Base-by-base conservation (phyloP, 179 eudicot species). In the Vitellaria paradoxa region DNA sequence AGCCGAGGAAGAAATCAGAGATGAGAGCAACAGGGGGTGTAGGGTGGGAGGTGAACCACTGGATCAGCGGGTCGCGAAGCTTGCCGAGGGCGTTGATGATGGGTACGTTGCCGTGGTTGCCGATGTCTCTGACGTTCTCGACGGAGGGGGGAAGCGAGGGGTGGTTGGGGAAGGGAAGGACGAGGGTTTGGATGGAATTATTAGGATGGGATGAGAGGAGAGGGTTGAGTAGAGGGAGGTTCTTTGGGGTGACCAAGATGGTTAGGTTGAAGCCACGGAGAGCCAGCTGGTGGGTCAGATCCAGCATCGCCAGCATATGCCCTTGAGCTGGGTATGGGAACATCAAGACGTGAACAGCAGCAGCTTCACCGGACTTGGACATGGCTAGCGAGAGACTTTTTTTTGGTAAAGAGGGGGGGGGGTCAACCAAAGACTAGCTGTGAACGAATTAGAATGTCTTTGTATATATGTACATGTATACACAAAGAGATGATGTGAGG, bases 291-390 rank as follows among this genome's bases (percentile, higher is more conserved):
- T 85, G 89, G 60, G 90, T 83, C 0, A 93, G 81, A 81, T 93
- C 97, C 12, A 93, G 83, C 67, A 89, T 83, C 2, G 93, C 72
- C 0, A 89, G 85, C 86, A 91, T 83, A 84, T 93, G 98, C 49
- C 98, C 98, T 86, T 91, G 98, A 0, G 98, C 98, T 12, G 98
- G 96, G 83, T 75, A 91, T 55, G 96, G 98, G 69, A 93, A 85
- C 15, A 88, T 83, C 0, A 93, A 70, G 9, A 93, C 67, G 77
- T 93, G 97, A 49, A 70, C 37, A 30, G 37, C 37, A 30, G 37
- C 68, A 11, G 76, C 23, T 20, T 61, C 21, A 20, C 67, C 65
- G 81, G 61, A 45, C 68, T 40, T 76, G 0, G 37, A 37, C 80
- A 76, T 79, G 40, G 60, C 37, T 30, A 30, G 37, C 1, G 37